Base-by-base conservation (phyloP, 2,329 filamentous ascomycete species). In the Epichloe hybrida region DNA sequence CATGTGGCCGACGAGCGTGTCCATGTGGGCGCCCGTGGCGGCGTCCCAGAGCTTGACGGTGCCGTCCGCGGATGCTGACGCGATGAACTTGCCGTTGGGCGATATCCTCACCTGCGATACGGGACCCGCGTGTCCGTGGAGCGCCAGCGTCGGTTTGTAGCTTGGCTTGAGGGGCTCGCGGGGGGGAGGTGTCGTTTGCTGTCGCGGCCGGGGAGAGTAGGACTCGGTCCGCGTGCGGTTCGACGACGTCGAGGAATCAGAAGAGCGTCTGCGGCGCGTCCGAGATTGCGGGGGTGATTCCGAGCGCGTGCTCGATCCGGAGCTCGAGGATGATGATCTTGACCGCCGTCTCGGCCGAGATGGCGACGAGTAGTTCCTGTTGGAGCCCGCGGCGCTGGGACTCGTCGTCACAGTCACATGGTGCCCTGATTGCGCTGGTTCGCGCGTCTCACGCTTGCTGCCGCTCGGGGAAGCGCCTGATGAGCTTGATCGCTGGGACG, bases 31-130 rank as follows among this genome's bases (percentile, higher is more conserved):
- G 46, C 90, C 91, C 0, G 85, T 90, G 0, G 69, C 66, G 1
- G 87, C 82, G 63, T 90, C 81, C 90, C 93, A 98, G 53, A 97
- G 83, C 67, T 93, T 95, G 62, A 95, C 79, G 7, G 88, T 93
- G 50, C 81, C 85, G 69, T 98, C 93, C 20, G 91, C 88, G 36
- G 88, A 95, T 49, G 84, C 86, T 55, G 86, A 93, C 20, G 93
- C 93, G 57, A 98, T 87, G 81, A 86, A 93, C 35, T 79, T 78
- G 5, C 89, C 88, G 68, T 96, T 84, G 0, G 91, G 93, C 1
- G 90, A 96, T 68, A 96, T 94, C 59, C 86, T 86, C 46, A 95
- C 88, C 50, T 88, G 83, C 2, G 90, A 86, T 1, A 97, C 80
- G 21, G 87, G 83, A 53, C 83, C 81, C 47, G 79, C 75, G 69